These are phyloP conservation scores for Persicaria tinctoria DNA, from an alignment of 148 eudicot species.

Conservation along the genomic window DNA sequence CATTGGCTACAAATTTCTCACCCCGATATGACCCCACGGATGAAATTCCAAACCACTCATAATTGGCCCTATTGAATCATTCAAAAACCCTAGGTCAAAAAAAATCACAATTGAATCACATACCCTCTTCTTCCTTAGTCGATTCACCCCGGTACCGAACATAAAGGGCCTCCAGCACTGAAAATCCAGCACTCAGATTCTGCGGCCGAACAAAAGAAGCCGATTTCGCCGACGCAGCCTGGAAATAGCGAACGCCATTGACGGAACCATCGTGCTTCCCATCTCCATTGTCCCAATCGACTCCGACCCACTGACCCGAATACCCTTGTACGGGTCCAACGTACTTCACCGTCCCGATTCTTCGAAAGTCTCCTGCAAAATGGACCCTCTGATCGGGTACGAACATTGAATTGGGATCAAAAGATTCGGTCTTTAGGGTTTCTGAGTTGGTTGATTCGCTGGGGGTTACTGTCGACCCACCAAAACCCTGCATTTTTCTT, in stretches of 20 bases:
- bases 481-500: too few species aligned
- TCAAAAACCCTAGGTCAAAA: constrained; percentile 3
- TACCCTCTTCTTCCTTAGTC: constrained; percentile 72
- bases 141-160: constrained; percentile 49
- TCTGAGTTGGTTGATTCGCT: background rate
- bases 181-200: constrained; percentile 53
- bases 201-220: constrained; percentile 62
- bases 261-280: constrained; percentile 82
- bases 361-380: constrained; percentile 32
- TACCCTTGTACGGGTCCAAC: constrained; percentile 59
- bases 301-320: constrained; percentile 76
- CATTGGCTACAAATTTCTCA: background rate
- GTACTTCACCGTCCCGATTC: constrained; percentile 77
- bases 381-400: constrained; percentile 64
- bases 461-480: too few species aligned
- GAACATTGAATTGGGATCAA: constrained; percentile 29
- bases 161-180: constrained; percentile 52
- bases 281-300: constrained; percentile 79
- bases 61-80: background rate
- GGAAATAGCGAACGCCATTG: constrained; percentile 65
- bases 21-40: background rate
- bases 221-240: constrained; percentile 38
- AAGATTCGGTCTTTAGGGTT: background rate
- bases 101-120: background rate
- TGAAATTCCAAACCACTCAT: background rate